Conservation (phyloP, 2,329 filamentous ascomycete species). For the Fusarium sarcochroum region DNA sequence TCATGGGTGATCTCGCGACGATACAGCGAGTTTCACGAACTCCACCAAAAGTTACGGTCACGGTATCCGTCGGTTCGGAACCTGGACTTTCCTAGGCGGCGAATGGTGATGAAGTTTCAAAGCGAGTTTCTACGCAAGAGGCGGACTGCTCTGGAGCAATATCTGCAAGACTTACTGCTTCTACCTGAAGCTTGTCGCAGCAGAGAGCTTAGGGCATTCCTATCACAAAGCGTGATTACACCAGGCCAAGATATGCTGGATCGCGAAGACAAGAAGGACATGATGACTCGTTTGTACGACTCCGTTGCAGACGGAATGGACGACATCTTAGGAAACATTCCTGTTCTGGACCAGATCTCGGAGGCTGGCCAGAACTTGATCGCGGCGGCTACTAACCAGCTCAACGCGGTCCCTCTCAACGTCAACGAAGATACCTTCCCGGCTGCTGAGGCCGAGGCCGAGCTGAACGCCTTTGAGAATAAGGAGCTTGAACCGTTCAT, state of each 20-base stretch:
- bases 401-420: slow-evolving; percentile 68
- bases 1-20: slow-evolving; percentile 93
- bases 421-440: slow-evolving; percentile 65
- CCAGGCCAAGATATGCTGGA: slow-evolving; percentile 70
- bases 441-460: slow-evolving; percentile 88
- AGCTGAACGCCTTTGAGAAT: slow-evolving; percentile 92
- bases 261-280: slow-evolving; percentile 80
- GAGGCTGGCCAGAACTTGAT: slow-evolving; percentile 93
- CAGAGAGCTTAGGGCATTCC: slow-evolving; percentile 89
- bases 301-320: slow-evolving; percentile 98
- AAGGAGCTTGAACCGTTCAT: slow-evolving; percentile 94
- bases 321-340: slow-evolving; percentile 95
- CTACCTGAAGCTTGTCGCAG: slow-evolving; percentile 95
- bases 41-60: slow-evolving; percentile 88
- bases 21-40: slow-evolving; percentile 96
- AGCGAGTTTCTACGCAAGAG: slow-evolving; percentile 95
- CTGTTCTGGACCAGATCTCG: slow-evolving; percentile 93
- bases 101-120: slow-evolving; percentile 96
- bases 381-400: slow-evolving; percentile 78
- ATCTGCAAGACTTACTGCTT: slow-evolving; percentile 84
- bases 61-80: slow-evolving; percentile 90
- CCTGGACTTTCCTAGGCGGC: slow-evolving; percentile 90
- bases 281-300: slow-evolving; percentile 95
- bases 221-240: slow-evolving; percentile 87
- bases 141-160: slow-evolving; percentile 85